Evolutionary conservation across 148 eudicot genomes (phyloP), one percentile per base, ranked within the genome.

Genomic region (Agrostemma githago): DNA sequence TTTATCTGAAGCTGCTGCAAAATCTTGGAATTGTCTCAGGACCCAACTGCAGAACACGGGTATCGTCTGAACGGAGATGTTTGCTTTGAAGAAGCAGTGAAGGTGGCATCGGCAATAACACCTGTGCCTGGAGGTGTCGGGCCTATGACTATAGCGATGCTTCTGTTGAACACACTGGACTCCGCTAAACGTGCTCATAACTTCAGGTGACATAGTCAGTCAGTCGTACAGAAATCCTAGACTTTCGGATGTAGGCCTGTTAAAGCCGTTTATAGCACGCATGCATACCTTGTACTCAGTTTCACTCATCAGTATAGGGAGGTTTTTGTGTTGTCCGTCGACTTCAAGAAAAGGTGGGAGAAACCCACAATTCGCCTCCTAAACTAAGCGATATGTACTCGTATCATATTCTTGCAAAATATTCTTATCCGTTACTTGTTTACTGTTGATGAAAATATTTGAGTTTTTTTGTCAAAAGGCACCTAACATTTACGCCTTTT

Each of bases 91-190:
- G 96, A 90, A 81, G 96, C 91, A n/a, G 77, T 71, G 48, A 84
- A 38, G 64, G 83, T 87, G 71, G 96, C 89, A 60, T 88, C 92
- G 4, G 90, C 89, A 8, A 79, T 90, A 43, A 90, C 92, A 37
- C 96, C 96, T 15, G 96, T 90, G 61, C 96, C 91, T 38, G 92
- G 92, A 75, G 96, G 96, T 58, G 96, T 90, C 8, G 96, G 96
- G 46, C 91, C 96, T 2, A 90, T 90, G 96, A 90, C 96, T 17
- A 77, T 90, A 34, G 96, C 96, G 46, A 90, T 90, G 96, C 89
- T 90, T 66, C 85, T 90, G 17, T 59, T 57, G 70, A 90, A 89
- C 85, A 90, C 96, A 8, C 90, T 90, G 16, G 83, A 80, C 61
- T 75, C 96, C 4, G 96, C 96, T 16, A 87, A 83, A 64, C 91